Evolutionary conservation across 352 stramenopile species (phyloP).

Genomic region (Plasmopara viticola): DNA sequence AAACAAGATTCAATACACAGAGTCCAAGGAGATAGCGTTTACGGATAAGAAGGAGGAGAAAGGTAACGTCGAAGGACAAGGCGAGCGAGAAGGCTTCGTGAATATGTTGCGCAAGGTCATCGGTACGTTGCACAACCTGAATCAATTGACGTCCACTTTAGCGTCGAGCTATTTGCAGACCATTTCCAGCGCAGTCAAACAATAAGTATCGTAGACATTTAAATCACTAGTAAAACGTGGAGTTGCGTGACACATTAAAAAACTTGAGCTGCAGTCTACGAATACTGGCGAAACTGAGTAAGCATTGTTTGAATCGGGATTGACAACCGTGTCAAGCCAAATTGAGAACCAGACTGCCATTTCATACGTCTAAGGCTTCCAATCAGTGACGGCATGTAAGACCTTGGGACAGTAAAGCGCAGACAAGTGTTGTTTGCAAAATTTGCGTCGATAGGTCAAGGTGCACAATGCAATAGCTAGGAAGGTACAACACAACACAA

Average conservation of each 20-base stretch:
- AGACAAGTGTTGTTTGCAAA: too few relatives aligned
- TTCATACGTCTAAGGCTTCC: too few relatives aligned
- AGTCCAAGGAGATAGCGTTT: constrained; percentile 71
- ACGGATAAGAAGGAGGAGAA: constrained; percentile 68
- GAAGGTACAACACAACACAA: too few relatives aligned
- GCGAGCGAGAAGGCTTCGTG: constrained; percentile 41
- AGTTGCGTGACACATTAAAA: constrained; percentile 33
- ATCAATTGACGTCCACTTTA: background rate
- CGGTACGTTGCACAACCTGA: background rate
- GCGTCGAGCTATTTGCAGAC: too few relatives aligned
- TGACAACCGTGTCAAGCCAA: too few relatives aligned
- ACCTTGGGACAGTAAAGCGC: too few relatives aligned
- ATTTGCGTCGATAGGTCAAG: too few relatives aligned
- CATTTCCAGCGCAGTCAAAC: too few relatives aligned
- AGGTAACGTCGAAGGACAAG: constrained; percentile 41
- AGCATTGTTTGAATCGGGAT: constrained; percentile 3
- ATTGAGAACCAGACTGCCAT: too few relatives aligned
- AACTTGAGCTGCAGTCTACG: constrained; percentile 20
- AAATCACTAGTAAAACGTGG: constrained; percentile 11
- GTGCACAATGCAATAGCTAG: too few relatives aligned
- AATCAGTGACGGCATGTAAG: too few relatives aligned
- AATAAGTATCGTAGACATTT: too few relatives aligned
- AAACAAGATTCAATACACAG: constrained; percentile 98
- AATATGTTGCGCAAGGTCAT: constrained; percentile 14
- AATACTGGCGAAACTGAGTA: constrained; percentile 4